Base-by-base conservation (phyloP, 805 yeast species). In the Nakazawaea laoshanensis region DNA sequence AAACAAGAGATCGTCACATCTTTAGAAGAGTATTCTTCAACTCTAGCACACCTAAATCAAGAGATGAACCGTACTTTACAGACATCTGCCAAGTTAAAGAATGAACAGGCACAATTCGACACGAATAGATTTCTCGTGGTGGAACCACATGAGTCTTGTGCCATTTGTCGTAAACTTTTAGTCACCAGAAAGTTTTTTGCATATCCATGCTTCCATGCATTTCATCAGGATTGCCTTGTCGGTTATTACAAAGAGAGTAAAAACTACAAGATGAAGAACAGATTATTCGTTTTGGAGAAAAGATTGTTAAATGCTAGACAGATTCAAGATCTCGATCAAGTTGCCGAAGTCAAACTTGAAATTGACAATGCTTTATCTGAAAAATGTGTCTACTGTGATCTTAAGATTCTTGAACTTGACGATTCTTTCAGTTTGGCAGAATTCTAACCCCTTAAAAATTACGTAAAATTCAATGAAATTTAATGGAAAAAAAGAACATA, bases 141-240 rank as follows among this genome's bases (percentile, higher is more conserved):
- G 13, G 81, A 82, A 45, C 87, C 95, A 0, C 94, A 92, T 2
- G 92, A 79, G 41, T 70, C 89, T 1, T 92, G 98, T 57, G 59
- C 68, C 27, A 43, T 74, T 3, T 89, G 97, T 53, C 57, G 63
- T n/a, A 68, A 68, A 43, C 67, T 92, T 7, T 59, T 89, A 28
- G 67, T 85, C 3, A 70, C 77, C 4, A 70, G 86, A 37, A 81
- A 75, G 48, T 87, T 87, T 44, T 67, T 78, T 34, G 74, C 77
- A 4, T 92, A 85, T 49, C 96, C 96, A 1, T 92, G 98, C 50
- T 80, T 72, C 36, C 98, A 92, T 52, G 74, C 84, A 4, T 82
- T 84, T 57, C 97, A 92, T 50, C 77, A 77, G 32, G 95, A 87
- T 50, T 92, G 98, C 58, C 53, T 86, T n/a, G 70, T 81, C 5